Conservation (phyloP, 306 rosid species). For the Parietaria judaica region DNA sequence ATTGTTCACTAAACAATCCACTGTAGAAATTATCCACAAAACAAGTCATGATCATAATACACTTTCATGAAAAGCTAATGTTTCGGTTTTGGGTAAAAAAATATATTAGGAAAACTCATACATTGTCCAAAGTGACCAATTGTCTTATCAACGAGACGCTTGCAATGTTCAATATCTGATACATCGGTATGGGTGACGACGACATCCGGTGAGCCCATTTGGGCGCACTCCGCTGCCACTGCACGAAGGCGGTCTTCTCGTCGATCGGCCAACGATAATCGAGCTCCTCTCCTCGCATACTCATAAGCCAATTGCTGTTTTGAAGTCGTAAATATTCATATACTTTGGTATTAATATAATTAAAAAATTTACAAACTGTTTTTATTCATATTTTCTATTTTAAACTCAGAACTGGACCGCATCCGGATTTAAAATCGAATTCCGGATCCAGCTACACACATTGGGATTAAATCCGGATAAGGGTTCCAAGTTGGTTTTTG, state of each 20-base stretch:
- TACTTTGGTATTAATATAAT: no score
- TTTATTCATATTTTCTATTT: no score
- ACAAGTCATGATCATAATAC: no score
- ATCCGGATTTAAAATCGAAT: no score
- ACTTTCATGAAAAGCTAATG: no score
- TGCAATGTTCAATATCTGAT: constrained; percentile 33
- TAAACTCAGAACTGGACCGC: no score
- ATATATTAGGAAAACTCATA: neutral
- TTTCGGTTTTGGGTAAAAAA: neutral
- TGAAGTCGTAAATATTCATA: no score
- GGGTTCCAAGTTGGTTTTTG: no score
- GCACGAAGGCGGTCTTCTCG: constrained; percentile 30
- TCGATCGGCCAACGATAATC: constrained; percentile 38
- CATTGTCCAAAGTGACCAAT: constrained; percentile 35
- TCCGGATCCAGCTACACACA: no score
- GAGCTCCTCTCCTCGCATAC: constrained; percentile 41
- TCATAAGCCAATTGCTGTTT: constrained; percentile 32
- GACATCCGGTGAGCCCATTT: constrained; percentile 30
- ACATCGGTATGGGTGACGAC: constrained; percentile 36
- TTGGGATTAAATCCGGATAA: no score
- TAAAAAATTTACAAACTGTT: no score
- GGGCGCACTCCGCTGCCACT: constrained; percentile 24
- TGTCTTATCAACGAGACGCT: constrained; percentile 28
- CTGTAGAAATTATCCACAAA: neutral
- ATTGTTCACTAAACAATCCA: constrained; percentile 25